Evolutionary conservation across 2,329 filamentous ascomycete genomes (phyloP).

Genomic region (Curvularia sp.): DNA sequence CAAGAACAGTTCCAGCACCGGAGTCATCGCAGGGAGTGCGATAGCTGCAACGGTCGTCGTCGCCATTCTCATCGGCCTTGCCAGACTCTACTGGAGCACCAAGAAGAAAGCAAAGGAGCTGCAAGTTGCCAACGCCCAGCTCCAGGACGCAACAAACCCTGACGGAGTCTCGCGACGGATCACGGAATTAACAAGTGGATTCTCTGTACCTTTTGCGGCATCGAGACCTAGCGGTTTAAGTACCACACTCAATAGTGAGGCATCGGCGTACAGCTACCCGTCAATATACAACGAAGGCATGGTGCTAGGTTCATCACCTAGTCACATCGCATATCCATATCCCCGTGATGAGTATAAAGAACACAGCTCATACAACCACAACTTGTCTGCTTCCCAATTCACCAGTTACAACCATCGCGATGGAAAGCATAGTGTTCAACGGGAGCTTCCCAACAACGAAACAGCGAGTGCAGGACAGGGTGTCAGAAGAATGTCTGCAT

Average conservation of each 20-base stretch:
- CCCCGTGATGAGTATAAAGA: neutral
- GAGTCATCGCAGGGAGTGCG: neutral
- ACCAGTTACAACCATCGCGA: neutral
- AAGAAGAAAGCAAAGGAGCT: conserved; percentile 15
- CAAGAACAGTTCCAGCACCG: neutral
- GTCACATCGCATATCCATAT: neutral
- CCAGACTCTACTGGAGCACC: conserved; percentile 14
- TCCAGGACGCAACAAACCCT: conserved; percentile 10
- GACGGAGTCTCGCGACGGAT: conserved; percentile 19
- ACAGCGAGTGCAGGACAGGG: neutral
- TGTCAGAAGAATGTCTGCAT: neutral
- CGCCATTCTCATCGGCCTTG: neutral
- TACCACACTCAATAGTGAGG: too few relatives aligned
- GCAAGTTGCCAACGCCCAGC: conserved; percentile 14
- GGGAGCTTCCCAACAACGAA: neutral
- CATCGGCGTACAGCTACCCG: neutral
- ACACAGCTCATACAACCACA: neutral
- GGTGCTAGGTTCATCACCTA: neutral
- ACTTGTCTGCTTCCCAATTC: neutral
- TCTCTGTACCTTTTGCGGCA: neutral
- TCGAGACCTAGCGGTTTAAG: neutral
- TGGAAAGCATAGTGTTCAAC: neutral
- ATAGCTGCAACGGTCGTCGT: conserved; percentile 6
- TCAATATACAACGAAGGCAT: neutral
- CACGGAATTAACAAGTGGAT: conserved; percentile 2